These are phyloP conservation scores for Butyriboletus loyo DNA, from an alignment of 768 basidiomycete species.

Conservation along the genomic window DNA sequence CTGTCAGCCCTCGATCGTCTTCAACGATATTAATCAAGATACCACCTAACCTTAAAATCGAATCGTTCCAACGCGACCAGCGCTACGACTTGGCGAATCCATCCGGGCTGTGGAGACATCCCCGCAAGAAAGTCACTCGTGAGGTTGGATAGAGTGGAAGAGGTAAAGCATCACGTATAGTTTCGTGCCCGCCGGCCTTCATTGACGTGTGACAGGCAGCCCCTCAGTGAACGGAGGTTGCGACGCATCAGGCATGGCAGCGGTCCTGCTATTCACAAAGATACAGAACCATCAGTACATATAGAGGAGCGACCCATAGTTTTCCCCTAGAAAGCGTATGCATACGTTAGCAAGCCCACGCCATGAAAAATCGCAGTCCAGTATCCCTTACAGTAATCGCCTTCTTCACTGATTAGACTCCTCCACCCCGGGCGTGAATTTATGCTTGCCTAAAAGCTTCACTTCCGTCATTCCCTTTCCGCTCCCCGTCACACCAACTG, in stretches of 20 bases:
- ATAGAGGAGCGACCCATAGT: constrained; percentile 16
- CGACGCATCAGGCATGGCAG: constrained; percentile 10
- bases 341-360: constrained; percentile 10
- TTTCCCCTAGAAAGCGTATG: constrained; percentile 8
- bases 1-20: constrained; percentile 11
- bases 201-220: constrained; percentile 14
- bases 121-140: constrained; percentile 17
- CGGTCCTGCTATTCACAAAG: constrained; percentile 26
- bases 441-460: constrained; percentile 67
- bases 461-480: constrained; percentile 87
- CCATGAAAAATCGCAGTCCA: not conserved
- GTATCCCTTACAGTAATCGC: constrained; percentile 6
- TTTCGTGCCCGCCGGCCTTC: constrained; percentile 13
- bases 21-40: constrained; percentile 16
- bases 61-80: constrained; percentile 14
- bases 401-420: constrained; percentile 37
- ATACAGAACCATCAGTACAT: constrained; percentile 28
- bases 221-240: constrained; percentile 7
- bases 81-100: constrained; percentile 17
- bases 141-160: constrained; percentile 19
- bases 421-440: constrained; percentile 55
- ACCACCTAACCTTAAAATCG: constrained; percentile 23
- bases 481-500: constrained; percentile 89
- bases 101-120: constrained; percentile 16
- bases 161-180: constrained; percentile 26